Percentiles rank a stretch among this genome's conserved stretches.
These are phyloP conservation scores for Fusarium setosum DNA, from an alignment of 2,329 filamentous ascomycete genomes.

Conservation along the genomic window DNA sequence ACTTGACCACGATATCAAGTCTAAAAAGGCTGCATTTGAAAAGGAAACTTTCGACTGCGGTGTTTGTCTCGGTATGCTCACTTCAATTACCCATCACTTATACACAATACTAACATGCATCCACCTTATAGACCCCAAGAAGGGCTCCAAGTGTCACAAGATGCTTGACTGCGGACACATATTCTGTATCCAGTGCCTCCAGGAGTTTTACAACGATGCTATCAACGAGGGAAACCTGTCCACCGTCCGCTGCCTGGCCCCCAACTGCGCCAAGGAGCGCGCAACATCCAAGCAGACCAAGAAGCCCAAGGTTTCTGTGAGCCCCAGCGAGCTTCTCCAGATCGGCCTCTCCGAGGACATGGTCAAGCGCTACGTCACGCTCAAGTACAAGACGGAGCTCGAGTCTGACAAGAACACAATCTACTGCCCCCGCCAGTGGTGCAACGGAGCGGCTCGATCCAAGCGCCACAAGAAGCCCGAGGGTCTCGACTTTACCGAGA, in stretches of 20 bases:
- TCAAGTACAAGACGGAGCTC: constrained; percentile 93
- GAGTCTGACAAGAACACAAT: constrained; percentile 92
- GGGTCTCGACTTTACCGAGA: constrained; percentile 70
- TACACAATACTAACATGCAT: not conserved
- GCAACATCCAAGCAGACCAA: constrained; percentile 49
- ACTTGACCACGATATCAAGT: constrained; percentile 81
- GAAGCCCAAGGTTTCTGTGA: constrained; percentile 76
- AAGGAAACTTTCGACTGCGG: constrained; percentile 88
- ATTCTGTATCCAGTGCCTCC: constrained; percentile 88
- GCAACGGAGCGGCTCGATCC: constrained; percentile 86
- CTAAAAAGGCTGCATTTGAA: constrained; percentile 81
- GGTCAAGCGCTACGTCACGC: constrained; percentile 86
- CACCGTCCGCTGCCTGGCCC: constrained; percentile 82
- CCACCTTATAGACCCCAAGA: constrained; percentile 78
- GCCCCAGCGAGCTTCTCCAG: constrained; percentile 84
- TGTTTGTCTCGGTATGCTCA: constrained; percentile 75
- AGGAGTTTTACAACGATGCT: constrained; percentile 89
- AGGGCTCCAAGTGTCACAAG: constrained; percentile 82
- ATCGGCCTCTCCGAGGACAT: constrained; percentile 77
- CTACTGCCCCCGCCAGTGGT: constrained; percentile 94
- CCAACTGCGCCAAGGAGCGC: constrained; percentile 78
- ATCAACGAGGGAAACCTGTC: constrained; percentile 87
- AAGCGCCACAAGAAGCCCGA: constrained; percentile 78
- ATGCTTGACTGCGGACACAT: constrained; percentile 89
- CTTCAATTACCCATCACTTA: not conserved